Conservation (phyloP, 2,329 filamentous ascomycete genomes). For the Fusarium buharicum region DNA sequence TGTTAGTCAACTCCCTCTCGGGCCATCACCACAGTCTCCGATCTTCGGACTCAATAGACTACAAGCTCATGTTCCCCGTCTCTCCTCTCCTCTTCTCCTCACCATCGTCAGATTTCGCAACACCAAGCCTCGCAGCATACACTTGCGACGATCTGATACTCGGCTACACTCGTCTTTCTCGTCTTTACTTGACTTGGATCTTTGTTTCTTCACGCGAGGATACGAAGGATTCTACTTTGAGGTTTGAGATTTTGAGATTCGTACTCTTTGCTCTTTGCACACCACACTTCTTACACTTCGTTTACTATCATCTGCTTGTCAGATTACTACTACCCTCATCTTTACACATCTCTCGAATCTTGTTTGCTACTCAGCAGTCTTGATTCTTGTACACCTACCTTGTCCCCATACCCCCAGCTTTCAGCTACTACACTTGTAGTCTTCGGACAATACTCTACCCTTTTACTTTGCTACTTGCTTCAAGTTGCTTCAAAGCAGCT, state of each 20-base stretch:
- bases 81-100: not conserved
- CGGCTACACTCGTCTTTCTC: conserved; percentile 3
- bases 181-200: not conserved
- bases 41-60: not conserved
- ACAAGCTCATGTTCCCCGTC: not conserved
- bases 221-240: not conserved
- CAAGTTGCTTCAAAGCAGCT: conserved; percentile 12
- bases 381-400: not conserved
- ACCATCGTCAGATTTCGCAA: conserved; percentile 20
- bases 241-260: not conserved
- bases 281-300: not conserved
- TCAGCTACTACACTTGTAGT: not conserved
- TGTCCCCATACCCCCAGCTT: not conserved
- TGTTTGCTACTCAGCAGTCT: conserved; percentile 8
- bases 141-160: conserved; percentile 18
- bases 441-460: conserved; percentile 1
- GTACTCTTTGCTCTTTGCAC: not conserved
- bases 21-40: not conserved
- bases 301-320: conserved; percentile 2
- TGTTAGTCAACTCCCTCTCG: not conserved
- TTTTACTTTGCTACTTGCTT: not conserved
- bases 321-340: not conserved
- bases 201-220: conserved; percentile 3
- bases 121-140: conserved; percentile 3
- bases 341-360: not conserved